Evolutionary conservation across 257 asterid species (phyloP).

Genomic region (Nicotiana knightiana): DNA sequence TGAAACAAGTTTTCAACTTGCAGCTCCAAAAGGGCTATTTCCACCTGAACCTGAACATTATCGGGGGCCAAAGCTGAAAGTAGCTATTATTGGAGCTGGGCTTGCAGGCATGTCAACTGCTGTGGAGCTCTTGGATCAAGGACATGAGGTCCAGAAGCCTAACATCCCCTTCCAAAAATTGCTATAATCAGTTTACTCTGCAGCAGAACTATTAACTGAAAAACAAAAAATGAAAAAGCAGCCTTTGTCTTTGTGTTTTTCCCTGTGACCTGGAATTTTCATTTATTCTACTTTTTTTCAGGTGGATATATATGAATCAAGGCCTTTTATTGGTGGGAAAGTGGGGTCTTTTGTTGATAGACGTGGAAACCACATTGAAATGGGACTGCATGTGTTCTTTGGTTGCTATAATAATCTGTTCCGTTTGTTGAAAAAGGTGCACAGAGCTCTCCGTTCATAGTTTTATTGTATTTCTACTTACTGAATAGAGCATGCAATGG

Average conservation of each 20-base stretch:
- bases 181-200: neutral
- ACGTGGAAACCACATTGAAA: constrained; percentile 88
- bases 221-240: neutral
- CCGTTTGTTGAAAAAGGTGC: constrained; percentile 94
- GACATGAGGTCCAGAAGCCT: constrained; percentile 72
- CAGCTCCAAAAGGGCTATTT: constrained; percentile 97
- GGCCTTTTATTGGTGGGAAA: constrained; percentile 93
- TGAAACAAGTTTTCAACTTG: constrained; percentile 24
- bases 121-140: constrained; percentile 98
- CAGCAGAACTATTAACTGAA: neutral
- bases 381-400: constrained; percentile 98
- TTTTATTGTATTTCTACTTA: neutral
- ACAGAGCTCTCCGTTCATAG: constrained; percentile 3
- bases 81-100: constrained; percentile 95
- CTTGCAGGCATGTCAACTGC: constrained; percentile 99
- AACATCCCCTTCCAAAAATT: neutral
- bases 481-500: neutral
- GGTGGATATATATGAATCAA: constrained; percentile 96
- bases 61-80: constrained; percentile 93
- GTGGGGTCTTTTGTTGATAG: constrained; percentile 98
- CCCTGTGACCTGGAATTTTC: constrained; percentile 1
- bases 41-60: constrained; percentile 96
- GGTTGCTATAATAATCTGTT: constrained; percentile 98
- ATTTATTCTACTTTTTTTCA: constrained; percentile 27
- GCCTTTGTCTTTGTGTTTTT: neutral